Evolutionary conservation across 1,284 basidiomycete genomes (phyloP).

Genomic region (Afroboletus lepidellus): DNA sequence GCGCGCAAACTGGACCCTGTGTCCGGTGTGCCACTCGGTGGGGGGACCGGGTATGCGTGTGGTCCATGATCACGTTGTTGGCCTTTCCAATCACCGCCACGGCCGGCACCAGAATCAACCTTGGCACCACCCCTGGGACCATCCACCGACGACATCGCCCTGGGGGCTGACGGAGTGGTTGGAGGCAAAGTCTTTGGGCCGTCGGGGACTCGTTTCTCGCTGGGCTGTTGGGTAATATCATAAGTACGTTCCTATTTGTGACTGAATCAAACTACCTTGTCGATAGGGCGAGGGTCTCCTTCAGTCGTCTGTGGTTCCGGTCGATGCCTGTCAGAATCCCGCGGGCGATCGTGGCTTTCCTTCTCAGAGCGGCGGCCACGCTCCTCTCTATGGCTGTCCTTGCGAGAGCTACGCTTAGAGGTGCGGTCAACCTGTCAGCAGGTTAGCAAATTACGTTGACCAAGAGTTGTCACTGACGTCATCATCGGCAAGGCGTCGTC

Average conservation of each 20-base stretch:
- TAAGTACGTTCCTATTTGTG: constrained; percentile 4
- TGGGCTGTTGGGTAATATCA: constrained; percentile 33
- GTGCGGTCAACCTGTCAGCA: constrained; percentile 58
- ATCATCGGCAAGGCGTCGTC: constrained; percentile 60
- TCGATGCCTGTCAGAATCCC: constrained; percentile 68
- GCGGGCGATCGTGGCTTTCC: constrained; percentile 59
- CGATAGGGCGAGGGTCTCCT: constrained; percentile 48
- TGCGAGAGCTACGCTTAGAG: constrained; percentile 71
- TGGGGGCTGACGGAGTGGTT: constrained; percentile 65
- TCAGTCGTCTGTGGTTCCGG: constrained; percentile 57
- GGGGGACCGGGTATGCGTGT: constrained; percentile 27
- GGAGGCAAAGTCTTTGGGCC: constrained; percentile 55
- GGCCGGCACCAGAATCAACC: constrained; percentile 36
- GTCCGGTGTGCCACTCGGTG: constrained; percentile 20
- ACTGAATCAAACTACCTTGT: constrained; percentile 48
- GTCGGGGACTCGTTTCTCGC: constrained; percentile 59
- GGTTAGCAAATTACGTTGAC: constrained; percentile 14
- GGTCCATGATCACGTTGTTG: constrained; percentile 34
- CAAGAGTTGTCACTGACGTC: constrained; percentile 47
- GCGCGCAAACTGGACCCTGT: constrained; percentile 52
- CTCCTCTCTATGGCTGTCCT: constrained; percentile 73
- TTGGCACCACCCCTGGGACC: constrained; percentile 38
- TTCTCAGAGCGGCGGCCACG: constrained; percentile 67
- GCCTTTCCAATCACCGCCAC: constrained; percentile 34
- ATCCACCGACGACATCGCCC: constrained; percentile 59